These are phyloP conservation scores for Exobasidium rhododendri DNA, from an alignment of 1,284 basidiomycete genomes.

Conservation along the genomic window DNA sequence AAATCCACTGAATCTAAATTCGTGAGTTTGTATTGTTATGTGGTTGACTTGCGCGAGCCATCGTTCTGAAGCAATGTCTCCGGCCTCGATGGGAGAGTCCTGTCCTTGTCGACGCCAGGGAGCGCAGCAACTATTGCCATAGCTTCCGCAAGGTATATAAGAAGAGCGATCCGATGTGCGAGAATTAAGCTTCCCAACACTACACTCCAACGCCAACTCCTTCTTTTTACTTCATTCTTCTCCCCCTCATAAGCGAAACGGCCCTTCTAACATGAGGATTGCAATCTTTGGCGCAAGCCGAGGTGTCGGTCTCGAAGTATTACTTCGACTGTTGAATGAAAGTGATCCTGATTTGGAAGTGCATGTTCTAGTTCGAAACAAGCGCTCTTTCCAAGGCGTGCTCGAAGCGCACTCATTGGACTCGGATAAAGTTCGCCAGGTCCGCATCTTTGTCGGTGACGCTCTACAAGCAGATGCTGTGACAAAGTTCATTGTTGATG, in stretches of 20 bases:
- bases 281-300: background rate
- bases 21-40: too few relatives aligned
- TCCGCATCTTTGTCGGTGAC: background rate
- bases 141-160: too few relatives aligned
- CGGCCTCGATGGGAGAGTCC: conserved; percentile 26
- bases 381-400: background rate
- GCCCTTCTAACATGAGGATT: background rate
- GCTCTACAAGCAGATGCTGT: background rate
- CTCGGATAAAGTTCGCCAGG: background rate
- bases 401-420: background rate
- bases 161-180: too few relatives aligned
- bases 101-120: too few relatives aligned
- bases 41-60: too few relatives aligned
- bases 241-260: too few relatives aligned
- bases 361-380: conserved; percentile 3
- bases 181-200: too few relatives aligned
- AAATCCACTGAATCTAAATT: too few relatives aligned
- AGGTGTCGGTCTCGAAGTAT: background rate
- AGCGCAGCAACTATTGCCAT: too few relatives aligned
- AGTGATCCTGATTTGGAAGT: background rate
- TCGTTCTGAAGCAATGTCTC: too few relatives aligned
- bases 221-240: too few relatives aligned
- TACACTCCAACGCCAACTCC: too few relatives aligned
- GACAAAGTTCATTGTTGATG: background rate
- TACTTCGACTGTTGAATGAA: background rate